These are phyloP conservation scores for Camelina neglecta DNA, from an alignment of 345 rosid species.

Conservation along the genomic window DNA sequence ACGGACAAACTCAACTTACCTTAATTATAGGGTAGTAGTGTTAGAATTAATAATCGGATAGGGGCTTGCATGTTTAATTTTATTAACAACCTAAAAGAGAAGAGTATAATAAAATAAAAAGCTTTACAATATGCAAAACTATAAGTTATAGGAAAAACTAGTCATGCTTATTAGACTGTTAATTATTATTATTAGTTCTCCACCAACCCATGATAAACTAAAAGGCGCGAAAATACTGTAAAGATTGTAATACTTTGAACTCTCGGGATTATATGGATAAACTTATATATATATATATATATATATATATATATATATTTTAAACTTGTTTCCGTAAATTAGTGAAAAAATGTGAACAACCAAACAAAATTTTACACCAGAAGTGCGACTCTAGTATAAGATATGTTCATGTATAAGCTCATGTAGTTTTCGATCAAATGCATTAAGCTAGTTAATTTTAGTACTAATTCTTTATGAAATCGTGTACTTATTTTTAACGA, in stretches of 20 bases:
- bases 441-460: neutral
- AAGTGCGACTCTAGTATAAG: neutral
- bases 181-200: neutral
- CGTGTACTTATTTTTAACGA: neutral
- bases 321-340: too few relatives aligned
- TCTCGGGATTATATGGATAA: too few relatives aligned
- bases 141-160: neutral
- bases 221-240: neutral
- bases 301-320: too few relatives aligned
- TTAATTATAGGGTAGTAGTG: constrained; percentile 40
- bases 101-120: neutral
- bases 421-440: constrained; percentile 6
- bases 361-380: too few relatives aligned
- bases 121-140: constrained; percentile 19
- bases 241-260: too few relatives aligned
- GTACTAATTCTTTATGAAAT: neutral
- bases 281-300: too few relatives aligned
- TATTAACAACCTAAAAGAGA: constrained; percentile 23
- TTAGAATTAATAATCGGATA: constrained; percentile 24
- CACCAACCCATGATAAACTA: constrained; percentile 33
- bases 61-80: neutral
- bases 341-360: too few relatives aligned
- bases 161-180: neutral
- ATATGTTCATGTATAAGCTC: neutral
- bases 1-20: constrained; percentile 55